These are phyloP conservation scores for Calcarisporium arbuscula DNA, from an alignment of 2,329 filamentous ascomycete species.

Conservation along the genomic window DNA sequence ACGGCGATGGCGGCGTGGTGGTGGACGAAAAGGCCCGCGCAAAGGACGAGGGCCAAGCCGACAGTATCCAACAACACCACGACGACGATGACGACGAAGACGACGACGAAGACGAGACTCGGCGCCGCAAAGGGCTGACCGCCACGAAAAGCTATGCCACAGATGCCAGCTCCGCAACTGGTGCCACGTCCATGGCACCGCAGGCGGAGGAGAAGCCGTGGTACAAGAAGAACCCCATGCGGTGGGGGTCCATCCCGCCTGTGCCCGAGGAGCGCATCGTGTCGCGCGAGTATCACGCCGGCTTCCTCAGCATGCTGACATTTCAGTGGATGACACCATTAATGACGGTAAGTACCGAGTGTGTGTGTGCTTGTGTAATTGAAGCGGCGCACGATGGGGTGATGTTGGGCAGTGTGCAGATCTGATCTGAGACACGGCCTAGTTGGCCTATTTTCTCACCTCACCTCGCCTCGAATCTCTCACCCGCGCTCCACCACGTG, in stretches of 20 bases:
- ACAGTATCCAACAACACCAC: conserved; percentile 3
- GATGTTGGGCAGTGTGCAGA: no score
- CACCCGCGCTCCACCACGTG: conserved; percentile 7
- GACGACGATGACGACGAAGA: conserved; percentile 5
- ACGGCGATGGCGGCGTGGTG: conserved; percentile 10
- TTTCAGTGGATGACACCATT: conserved; percentile 89
- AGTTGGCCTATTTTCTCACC: no score
- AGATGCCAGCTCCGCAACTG: conserved; percentile 41
- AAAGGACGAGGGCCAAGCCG: conserved; percentile 1
- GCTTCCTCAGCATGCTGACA: conserved; percentile 66
- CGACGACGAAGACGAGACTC: background rate
- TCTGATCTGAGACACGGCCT: no score
- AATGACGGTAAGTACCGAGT: conserved; percentile 59
- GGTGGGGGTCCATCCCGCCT: conserved; percentile 50
- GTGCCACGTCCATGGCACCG: conserved; percentile 29
- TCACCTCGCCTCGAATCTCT: no score
- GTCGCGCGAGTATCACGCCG: conserved; percentile 66
- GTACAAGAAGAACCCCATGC: conserved; percentile 58
- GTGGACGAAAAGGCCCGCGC: conserved; percentile 6
- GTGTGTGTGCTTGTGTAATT: background rate
- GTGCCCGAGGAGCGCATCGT: conserved; percentile 46
- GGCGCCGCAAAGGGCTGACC: conserved; percentile 10
- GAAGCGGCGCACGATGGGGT: no score
- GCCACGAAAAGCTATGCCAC: conserved; percentile 47
- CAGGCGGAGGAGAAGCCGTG: conserved; percentile 46